phyloP scores from a whole-genome alignment of 2,329 filamentous ascomycete species.

The Verticillium longisporum region DNA sequence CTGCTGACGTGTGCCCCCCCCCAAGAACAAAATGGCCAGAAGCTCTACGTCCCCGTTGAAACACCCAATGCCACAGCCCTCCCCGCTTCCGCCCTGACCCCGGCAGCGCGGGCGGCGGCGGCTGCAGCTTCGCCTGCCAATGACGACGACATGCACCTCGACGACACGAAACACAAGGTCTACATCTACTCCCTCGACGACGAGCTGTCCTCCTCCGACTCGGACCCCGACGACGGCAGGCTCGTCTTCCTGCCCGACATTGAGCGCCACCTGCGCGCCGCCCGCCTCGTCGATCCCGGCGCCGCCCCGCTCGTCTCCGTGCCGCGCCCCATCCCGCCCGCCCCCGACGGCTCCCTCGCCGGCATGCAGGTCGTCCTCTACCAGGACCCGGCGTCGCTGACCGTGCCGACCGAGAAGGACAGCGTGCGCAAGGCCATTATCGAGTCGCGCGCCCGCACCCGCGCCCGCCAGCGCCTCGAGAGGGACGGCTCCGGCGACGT shows the following conservation, averaged over 20 bases:
- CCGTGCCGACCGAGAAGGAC: constrained; percentile 67
- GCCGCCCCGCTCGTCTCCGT: constrained; percentile 39
- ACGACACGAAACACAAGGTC: constrained; percentile 79
- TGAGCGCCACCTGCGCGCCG: constrained; percentile 67
- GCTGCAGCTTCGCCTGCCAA: constrained; percentile 9
- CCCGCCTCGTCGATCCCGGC: constrained; percentile 59
- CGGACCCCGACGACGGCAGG: constrained; percentile 49
- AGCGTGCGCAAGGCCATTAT: constrained; percentile 77
- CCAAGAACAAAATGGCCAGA: constrained; percentile 58
- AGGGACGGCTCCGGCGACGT: constrained; percentile 8
- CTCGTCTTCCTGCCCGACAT: constrained; percentile 82
- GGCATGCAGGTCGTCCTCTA: constrained; percentile 79
- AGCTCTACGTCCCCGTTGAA: constrained; percentile 61
- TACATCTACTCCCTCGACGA: constrained; percentile 89
- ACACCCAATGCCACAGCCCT: constrained; percentile 23
- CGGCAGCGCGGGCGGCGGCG: constrained; percentile 1
- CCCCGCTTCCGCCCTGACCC: constrained; percentile 8
- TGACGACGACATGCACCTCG: constrained; percentile 70
- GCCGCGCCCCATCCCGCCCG: constrained; percentile 56
- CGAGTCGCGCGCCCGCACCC: constrained; percentile 64
- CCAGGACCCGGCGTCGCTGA: constrained; percentile 68
- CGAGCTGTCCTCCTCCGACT: constrained; percentile 62
- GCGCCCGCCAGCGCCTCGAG: constrained; percentile 46
- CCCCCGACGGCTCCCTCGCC: constrained; percentile 46
- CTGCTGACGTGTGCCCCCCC: constrained; percentile 14